These are phyloP conservation scores for Zymoseptoria passerinii DNA, from an alignment of 2,329 filamentous ascomycete species.

Conservation along the genomic window DNA sequence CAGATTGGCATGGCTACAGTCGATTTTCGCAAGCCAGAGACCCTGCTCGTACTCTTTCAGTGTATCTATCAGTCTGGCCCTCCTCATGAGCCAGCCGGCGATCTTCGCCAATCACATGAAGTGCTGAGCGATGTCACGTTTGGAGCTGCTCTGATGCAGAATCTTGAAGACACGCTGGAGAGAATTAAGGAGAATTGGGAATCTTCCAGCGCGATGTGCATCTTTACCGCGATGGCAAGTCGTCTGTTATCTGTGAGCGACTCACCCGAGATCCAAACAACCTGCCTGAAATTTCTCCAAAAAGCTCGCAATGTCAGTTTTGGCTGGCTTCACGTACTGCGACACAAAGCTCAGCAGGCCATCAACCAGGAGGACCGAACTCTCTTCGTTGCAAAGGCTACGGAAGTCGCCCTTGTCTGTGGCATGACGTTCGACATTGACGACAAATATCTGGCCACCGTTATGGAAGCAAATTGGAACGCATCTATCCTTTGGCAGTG, in stretches of 20 bases:
- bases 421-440: slow-evolving; percentile 38
- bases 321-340: slow-evolving; percentile 44
- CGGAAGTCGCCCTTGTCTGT: slow-evolving; percentile 52
- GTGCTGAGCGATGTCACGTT: slow-evolving; percentile 39
- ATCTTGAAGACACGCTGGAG: slow-evolving; percentile 5
- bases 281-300: slow-evolving; percentile 27
- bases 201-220: slow-evolving; percentile 14
- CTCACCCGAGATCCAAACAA: neutral
- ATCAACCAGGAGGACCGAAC: neutral
- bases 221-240: slow-evolving; percentile 14
- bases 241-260: slow-evolving; percentile 16
- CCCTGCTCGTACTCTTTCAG: slow-evolving; percentile 43
- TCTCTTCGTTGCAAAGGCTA: slow-evolving; percentile 28
- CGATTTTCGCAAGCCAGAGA: slow-evolving; percentile 51
- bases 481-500: neutral
- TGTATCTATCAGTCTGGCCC: slow-evolving; percentile 52
- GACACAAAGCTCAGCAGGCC: slow-evolving; percentile 32
- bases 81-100: neutral
- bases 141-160: slow-evolving; percentile 7
- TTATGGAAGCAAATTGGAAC: slow-evolving; percentile 5
- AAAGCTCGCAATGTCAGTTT: slow-evolving; percentile 38
- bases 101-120: slow-evolving; percentile 40
- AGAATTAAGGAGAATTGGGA: slow-evolving; percentile 22
- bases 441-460: slow-evolving; percentile 8
- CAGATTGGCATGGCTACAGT: slow-evolving; percentile 48